phyloP scores from a whole-genome alignment of 106 monocot species.

The Dendrobium nobile region DNA sequence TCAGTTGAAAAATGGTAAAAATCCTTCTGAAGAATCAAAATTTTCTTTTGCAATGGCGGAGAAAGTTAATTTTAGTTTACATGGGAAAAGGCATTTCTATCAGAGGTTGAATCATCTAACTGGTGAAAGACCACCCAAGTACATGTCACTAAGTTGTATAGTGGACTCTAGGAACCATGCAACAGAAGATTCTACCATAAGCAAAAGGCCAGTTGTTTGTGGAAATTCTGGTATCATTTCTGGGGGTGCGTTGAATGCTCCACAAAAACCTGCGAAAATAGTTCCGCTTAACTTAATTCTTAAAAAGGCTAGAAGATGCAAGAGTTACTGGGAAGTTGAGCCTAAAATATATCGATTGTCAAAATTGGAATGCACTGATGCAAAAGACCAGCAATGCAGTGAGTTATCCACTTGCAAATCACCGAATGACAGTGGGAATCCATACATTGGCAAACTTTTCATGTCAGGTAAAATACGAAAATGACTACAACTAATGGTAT shows the following conservation, averaged over 20 bases:
- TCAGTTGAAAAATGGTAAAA: conserved; percentile 1
- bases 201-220: conserved; percentile 57
- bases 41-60: conserved; percentile 15
- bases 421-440: neutral
- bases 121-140: conserved; percentile 43
- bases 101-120: conserved; percentile 12
- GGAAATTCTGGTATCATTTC: conserved; percentile 70
- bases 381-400: conserved; percentile 3
- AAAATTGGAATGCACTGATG: neutral
- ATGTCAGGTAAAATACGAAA: neutral
- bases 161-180: conserved; percentile 16
- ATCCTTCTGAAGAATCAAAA: conserved; percentile 5
- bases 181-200: conserved; percentile 15
- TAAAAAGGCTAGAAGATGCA: conserved; percentile 43
- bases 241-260: conserved; percentile 27
- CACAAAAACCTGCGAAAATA: conserved; percentile 57
- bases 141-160: conserved; percentile 40
- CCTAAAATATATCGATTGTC: neutral
- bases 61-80: conserved; percentile 12
- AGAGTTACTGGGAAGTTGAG: conserved; percentile 3
- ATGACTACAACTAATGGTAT: neutral
- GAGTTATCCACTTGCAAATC: conserved; percentile 10
- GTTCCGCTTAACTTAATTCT: conserved; percentile 65
- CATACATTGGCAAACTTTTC: neutral
- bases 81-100: conserved; percentile 4